These are phyloP conservation scores for Podochytrium sp. DNA, from an alignment of 192 early-diverging fungal species.

Conservation along the genomic window DNA sequence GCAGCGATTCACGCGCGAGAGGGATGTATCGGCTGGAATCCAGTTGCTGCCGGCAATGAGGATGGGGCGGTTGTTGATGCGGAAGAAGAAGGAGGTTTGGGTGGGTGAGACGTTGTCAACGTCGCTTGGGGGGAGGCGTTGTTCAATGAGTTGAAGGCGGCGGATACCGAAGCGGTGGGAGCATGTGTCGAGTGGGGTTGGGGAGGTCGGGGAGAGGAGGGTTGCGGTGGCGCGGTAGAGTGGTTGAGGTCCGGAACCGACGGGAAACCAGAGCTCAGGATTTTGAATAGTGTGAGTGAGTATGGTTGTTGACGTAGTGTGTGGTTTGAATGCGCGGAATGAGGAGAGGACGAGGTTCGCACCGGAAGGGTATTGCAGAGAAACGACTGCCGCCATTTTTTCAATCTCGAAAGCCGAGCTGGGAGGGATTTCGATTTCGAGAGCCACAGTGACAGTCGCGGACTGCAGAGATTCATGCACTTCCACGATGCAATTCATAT, in stretches of 20 bases:
- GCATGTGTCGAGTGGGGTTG: not conserved
- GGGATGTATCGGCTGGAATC: constrained; percentile 64
- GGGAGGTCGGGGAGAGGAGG: constrained; percentile 4
- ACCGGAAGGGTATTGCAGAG: constrained; percentile 14
- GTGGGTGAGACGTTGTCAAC: constrained; percentile 1
- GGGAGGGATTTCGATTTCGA: constrained; percentile 6
- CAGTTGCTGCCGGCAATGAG: constrained; percentile 60
- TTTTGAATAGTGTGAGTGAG: constrained; percentile 16
- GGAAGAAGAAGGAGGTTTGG: constrained; percentile 55
- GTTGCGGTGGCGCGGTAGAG: constrained; percentile 28
- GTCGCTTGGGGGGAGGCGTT: not conserved
- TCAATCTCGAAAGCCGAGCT: not conserved
- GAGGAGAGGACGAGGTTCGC: not conserved
- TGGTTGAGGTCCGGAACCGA: constrained; percentile 40
- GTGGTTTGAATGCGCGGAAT: constrained; percentile 3
- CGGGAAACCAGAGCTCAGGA: constrained; percentile 45
- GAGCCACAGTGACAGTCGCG: not conserved
- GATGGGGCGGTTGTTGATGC: constrained; percentile 48
- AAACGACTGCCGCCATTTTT: not conserved
- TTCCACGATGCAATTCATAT: not conserved
- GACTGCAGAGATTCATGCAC: not conserved
- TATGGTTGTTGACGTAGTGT: no score
- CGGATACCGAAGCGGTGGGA: constrained; percentile 17
- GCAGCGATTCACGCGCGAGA: constrained; percentile 30
- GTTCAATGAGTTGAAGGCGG: constrained; percentile 6